Evolutionary conservation across 139 green algal genomes (phyloP).

Genomic region (Asterochloris sp.): DNA sequence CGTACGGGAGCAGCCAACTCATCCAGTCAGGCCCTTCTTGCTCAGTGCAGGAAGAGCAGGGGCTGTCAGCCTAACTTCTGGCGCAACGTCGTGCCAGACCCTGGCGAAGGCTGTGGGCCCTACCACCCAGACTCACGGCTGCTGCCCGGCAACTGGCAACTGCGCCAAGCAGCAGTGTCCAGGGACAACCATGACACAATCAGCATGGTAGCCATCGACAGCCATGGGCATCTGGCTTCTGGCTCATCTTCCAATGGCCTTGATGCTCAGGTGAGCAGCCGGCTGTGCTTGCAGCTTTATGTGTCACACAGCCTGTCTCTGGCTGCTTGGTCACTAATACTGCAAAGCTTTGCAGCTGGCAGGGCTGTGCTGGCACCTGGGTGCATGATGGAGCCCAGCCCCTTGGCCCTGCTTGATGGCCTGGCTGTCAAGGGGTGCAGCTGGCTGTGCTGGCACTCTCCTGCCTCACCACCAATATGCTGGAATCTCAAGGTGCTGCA

Average conservation of each 20-base stretch:
- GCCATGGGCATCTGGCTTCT: constrained; percentile 36
- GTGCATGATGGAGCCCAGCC: too few relatives aligned
- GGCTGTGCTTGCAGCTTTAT: not conserved
- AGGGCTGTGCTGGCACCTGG: too few relatives aligned
- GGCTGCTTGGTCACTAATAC: not conserved
- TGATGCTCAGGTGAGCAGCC: constrained; percentile 35
- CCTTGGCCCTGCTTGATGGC: too few relatives aligned
- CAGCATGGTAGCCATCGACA: constrained; percentile 59
- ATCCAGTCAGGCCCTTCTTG: too few relatives aligned
- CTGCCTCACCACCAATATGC: too few relatives aligned
- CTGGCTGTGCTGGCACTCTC: too few relatives aligned
- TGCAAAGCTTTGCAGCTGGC: too few relatives aligned
- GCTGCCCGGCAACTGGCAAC: not conserved
- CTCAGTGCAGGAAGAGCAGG: constrained; percentile 22
- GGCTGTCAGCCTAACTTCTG: constrained; percentile 77
- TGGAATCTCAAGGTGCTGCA: too few relatives aligned
- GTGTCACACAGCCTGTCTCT: not conserved
- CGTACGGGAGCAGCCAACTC: too few relatives aligned
- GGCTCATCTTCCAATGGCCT: constrained; percentile 56
- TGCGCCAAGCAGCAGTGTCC: not conserved
- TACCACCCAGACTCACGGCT: constrained; percentile 32
- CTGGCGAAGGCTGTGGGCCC: constrained; percentile 46
- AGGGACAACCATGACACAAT: constrained; percentile 67
- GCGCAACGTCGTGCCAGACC: constrained; percentile 45
- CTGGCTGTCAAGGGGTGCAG: too few relatives aligned